A percentile compares a stretch with the other conserved stretches of the same genome.
Conservation (phyloP, 2,329 filamentous ascomycete species). For the Canariomyces notabilis region DNA sequence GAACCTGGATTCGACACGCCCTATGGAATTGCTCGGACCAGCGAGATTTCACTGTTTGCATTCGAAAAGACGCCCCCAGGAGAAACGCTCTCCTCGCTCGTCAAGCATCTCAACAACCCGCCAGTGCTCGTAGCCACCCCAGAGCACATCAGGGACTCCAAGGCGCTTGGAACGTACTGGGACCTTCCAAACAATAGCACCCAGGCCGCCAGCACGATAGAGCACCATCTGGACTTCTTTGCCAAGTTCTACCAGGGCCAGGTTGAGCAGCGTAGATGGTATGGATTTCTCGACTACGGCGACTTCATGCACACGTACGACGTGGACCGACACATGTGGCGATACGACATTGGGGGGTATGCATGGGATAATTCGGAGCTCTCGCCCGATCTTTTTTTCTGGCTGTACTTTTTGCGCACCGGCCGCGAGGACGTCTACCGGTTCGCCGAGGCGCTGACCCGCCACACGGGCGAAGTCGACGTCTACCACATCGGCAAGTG, state of each 20-base stretch:
- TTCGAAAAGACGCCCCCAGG: constrained; percentile 49
- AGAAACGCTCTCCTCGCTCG: constrained; percentile 40
- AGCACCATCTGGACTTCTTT: constrained; percentile 51
- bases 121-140: constrained; percentile 47
- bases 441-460: constrained; percentile 53
- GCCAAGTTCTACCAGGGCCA: constrained; percentile 52
- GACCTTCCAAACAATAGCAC: constrained; percentile 32
- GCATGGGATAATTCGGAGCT: constrained; percentile 63
- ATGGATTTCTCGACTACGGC: constrained; percentile 58
- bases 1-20: constrained; percentile 51
- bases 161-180: constrained; percentile 54
- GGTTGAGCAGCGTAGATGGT: constrained; percentile 55
- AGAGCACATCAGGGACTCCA: constrained; percentile 45
- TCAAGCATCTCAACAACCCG: constrained; percentile 44
- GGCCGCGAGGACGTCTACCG: constrained; percentile 53
- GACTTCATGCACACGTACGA: constrained; percentile 62
- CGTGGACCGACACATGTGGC: constrained; percentile 52
- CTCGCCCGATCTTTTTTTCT: constrained; percentile 58
- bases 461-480: constrained; percentile 58
- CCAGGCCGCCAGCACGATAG: constrained; percentile 36
- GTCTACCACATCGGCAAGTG: constrained; percentile 55
- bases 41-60: constrained; percentile 49
- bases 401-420: constrained; percentile 57
- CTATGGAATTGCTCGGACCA: constrained; percentile 54
- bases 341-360: constrained; percentile 59